phyloP scores from a whole-genome alignment of 345 rosid species.

The Nephelium lappaceum region DNA sequence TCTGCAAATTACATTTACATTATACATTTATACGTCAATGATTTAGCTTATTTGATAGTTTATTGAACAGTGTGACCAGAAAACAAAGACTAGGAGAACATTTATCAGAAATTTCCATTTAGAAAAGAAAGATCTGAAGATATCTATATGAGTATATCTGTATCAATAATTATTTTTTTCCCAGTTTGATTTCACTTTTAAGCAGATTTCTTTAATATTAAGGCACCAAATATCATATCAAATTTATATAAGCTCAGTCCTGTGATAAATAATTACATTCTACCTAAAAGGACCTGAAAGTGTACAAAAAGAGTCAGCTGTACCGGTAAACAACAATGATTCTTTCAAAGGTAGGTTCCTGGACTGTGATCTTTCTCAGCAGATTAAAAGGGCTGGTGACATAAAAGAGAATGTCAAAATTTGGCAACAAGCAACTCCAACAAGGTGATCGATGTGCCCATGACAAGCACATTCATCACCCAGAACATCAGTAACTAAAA shows the following conservation, averaged over 20 bases:
- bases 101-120: neutral
- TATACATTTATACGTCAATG: constrained; percentile 3
- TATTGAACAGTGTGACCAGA: neutral
- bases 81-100: neutral
- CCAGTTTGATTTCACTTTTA: no score
- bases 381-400: constrained; percentile 52
- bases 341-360: constrained; percentile 80
- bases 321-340: constrained; percentile 87
- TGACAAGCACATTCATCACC: no score
- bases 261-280: neutral
- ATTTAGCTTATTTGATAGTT: neutral
- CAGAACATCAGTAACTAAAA: neutral
- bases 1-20: constrained; percentile 36
- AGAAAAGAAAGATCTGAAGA: neutral
- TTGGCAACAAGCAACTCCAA: neutral
- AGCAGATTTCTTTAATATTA: no score
- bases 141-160: no score
- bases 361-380: constrained; percentile 61
- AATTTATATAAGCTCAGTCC: neutral
- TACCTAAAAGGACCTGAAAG: neutral
- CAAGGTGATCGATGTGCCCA: neutral
- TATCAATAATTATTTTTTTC: no score
- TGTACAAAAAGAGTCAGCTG: neutral
- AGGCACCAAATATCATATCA: no score
- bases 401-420: neutral